Percentiles rank a stretch among this genome's conserved stretches.
phyloP scores from a whole-genome alignment of 768 basidiomycete genomes.

The Saitozyma sp. region DNA sequence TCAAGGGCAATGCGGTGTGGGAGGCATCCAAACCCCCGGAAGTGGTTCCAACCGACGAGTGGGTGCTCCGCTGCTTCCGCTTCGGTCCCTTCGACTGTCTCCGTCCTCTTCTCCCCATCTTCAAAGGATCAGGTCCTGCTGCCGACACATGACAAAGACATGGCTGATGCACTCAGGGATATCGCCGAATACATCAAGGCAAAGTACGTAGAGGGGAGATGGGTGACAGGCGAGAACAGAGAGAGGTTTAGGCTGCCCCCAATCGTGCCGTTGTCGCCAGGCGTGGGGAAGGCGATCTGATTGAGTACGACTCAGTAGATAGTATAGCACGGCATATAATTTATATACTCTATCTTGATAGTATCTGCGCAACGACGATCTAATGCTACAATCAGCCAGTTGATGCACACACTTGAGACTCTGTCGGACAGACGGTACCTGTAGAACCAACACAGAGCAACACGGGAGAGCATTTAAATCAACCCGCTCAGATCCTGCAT shows the following conservation, averaged over 20 bases:
- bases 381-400: no score
- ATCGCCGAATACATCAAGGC: conserved; percentile 40
- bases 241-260: conserved; percentile 13
- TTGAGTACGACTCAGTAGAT: no score
- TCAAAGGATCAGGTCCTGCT: not conserved
- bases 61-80: conserved; percentile 19
- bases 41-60: conserved; percentile 37
- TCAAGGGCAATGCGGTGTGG: conserved; percentile 45
- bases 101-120: not conserved
- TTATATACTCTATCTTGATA: no score
- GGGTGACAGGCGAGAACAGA: conserved; percentile 35
- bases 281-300: no score
- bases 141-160: not conserved
- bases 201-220: conserved; percentile 50
- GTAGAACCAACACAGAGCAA: no score
- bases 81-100: not conserved
- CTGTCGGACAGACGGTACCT: no score
- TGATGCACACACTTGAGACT: no score
- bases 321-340: no score
- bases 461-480: no score
- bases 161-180: conserved; percentile 9
- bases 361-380: no score
- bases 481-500: no score
- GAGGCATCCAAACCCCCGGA: conserved; percentile 28
- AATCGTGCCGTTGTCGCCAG: not conserved